A percentile compares a stretch with the other conserved stretches of the same genome.
These are phyloP conservation scores for Recurvomyces mirabilis DNA, from an alignment of 495 filamentous ascomycete species.

Conservation along the genomic window DNA sequence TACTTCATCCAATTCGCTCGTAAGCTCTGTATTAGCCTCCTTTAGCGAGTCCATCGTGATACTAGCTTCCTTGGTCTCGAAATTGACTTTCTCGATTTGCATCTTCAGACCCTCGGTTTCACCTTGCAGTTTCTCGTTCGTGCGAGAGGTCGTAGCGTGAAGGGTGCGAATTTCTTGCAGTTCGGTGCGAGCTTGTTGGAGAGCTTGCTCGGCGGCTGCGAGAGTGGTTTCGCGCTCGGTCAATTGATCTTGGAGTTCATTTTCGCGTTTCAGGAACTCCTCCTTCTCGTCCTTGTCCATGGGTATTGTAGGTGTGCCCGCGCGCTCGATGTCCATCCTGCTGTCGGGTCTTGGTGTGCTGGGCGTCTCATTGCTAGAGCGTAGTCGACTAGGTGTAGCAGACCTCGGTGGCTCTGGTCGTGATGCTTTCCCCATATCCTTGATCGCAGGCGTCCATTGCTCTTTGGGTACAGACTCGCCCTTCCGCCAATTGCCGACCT, in stretches of 20 bases:
- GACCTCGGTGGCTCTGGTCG: slow-evolving; percentile 54
- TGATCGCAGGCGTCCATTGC: slow-evolving; percentile 54
- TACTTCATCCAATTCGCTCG: slow-evolving; percentile 80
- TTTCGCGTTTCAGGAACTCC: slow-evolving; percentile 89
- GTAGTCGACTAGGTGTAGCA: slow-evolving; percentile 71
- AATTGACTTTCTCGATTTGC: slow-evolving; percentile 87
- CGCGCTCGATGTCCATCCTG: slow-evolving; percentile 70
- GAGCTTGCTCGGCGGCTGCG: slow-evolving; percentile 59
- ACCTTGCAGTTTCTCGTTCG: slow-evolving; percentile 71
- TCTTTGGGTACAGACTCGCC: slow-evolving; percentile 87
- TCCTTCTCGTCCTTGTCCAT: slow-evolving; percentile 95
- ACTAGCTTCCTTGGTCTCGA: slow-evolving; percentile 89
- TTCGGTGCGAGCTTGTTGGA: slow-evolving; percentile 76
- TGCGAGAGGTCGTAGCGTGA: slow-evolving; percentile 63
- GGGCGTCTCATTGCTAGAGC: slow-evolving; percentile 51
- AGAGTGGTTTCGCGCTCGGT: slow-evolving; percentile 83
- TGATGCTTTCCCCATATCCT: slow-evolving; percentile 44
- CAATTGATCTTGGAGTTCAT: slow-evolving; percentile 92
- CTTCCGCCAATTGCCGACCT: slow-evolving; percentile 74
- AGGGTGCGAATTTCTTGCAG: slow-evolving; percentile 70
- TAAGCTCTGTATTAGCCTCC: slow-evolving; percentile 88
- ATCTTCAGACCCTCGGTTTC: slow-evolving; percentile 89
- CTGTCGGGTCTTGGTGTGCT: slow-evolving; percentile 55
- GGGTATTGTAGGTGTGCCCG: slow-evolving; percentile 72
- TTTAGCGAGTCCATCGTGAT: slow-evolving; percentile 98